These are phyloP conservation scores for Phialocephala sp. DNA, from an alignment of 2,329 filamentous ascomycete species.

Conservation along the genomic window DNA sequence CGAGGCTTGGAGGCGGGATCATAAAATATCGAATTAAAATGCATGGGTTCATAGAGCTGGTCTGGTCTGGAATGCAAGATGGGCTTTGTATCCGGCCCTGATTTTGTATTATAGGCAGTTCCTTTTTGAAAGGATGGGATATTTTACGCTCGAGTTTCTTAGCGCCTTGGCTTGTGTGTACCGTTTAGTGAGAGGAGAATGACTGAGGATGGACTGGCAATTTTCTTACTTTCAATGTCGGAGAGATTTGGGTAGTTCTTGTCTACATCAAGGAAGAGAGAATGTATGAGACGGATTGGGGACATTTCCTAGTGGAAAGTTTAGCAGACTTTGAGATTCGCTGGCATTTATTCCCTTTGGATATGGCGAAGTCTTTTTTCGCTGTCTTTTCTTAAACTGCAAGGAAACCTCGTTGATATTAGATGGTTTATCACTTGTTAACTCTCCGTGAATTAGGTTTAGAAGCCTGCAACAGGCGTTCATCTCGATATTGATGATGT, in stretches of 20 bases:
- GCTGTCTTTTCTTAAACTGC: too few species aligned
- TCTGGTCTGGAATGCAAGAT: slow-evolving; percentile 10
- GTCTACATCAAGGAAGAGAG: too few species aligned
- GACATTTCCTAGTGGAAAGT: too few species aligned
- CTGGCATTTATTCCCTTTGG: too few species aligned
- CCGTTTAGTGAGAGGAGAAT: neutral
- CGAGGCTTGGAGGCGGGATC: neutral
- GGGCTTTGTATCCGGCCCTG: slow-evolving; percentile 11
- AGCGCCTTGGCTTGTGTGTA: neutral
- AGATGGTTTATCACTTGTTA: too few species aligned
- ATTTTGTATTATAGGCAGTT: slow-evolving; percentile 21
- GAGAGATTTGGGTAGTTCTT: too few species aligned
- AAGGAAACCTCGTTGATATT: too few species aligned
- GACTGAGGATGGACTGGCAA: neutral
- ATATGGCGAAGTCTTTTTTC: too few species aligned
- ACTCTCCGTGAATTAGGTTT: too few species aligned
- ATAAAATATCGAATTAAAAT: slow-evolving; percentile 21
- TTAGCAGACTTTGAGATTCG: too few species aligned
- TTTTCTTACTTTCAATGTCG: neutral
- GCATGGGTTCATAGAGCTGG: slow-evolving; percentile 20
- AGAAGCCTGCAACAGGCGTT: too few species aligned
- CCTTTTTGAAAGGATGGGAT: slow-evolving; percentile 17
- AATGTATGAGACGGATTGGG: too few species aligned
- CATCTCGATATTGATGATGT: neutral
- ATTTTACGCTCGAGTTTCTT: neutral